Percentiles rank a stretch among this genome's conserved stretches.
Evolutionary conservation across 2,329 filamentous ascomycete species (phyloP).

Genomic region (Hortaea werneckii): DNA sequence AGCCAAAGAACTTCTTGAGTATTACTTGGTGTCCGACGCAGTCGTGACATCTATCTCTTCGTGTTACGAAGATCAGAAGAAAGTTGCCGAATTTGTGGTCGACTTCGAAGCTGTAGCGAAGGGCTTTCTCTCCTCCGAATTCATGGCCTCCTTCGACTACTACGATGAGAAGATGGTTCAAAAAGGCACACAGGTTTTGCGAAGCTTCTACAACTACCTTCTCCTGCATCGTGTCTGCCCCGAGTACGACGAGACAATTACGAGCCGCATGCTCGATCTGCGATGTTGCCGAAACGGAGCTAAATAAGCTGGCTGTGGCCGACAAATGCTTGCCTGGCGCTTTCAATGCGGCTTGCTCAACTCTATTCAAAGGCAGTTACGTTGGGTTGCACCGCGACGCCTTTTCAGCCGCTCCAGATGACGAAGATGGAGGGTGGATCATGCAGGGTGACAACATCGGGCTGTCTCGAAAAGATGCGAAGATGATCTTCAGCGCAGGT

Average conservation of each 20-base stretch:
- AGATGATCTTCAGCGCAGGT: constrained; percentile 40
- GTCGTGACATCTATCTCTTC: constrained; percentile 36
- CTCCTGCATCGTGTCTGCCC: constrained; percentile 76
- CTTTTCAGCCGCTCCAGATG: neutral
- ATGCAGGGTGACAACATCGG: constrained; percentile 14
- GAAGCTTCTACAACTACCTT: constrained; percentile 83
- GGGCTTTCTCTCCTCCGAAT: constrained; percentile 51
- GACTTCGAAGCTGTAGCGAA: constrained; percentile 71
- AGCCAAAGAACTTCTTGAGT: constrained; percentile 45
- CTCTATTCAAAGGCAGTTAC: constrained; percentile 52
- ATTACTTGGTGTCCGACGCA: constrained; percentile 37
- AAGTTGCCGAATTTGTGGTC: constrained; percentile 52
- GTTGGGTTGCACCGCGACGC: constrained; percentile 8
- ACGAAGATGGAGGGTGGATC: constrained; percentile 27
- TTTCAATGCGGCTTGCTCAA: constrained; percentile 69
- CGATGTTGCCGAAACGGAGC: constrained; percentile 54
- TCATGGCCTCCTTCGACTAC: constrained; percentile 40
- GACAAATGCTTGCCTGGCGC: constrained; percentile 54
- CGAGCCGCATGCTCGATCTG: constrained; percentile 57
- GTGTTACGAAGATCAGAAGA: constrained; percentile 32
- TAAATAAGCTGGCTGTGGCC: constrained; percentile 49
- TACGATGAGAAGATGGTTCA: constrained; percentile 43
- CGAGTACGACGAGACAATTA: constrained; percentile 62
- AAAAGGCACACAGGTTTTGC: constrained; percentile 57
- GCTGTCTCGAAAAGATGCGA: constrained; percentile 38